Base-by-base conservation (phyloP, 805 yeast genomes). In the Spathaspora arborariae region DNA sequence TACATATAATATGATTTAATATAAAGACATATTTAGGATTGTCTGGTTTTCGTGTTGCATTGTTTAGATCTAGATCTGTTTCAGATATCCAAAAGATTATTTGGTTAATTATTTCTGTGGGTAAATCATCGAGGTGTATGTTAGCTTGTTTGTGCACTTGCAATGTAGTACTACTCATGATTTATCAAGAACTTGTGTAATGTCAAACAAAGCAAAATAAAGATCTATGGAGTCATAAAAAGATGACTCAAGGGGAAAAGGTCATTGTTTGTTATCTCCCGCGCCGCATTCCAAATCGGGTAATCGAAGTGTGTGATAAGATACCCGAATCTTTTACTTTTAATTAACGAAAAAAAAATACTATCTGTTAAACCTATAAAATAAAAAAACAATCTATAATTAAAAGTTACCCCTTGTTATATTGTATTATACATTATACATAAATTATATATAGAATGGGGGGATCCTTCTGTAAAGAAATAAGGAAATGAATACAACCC, bases 91-190 rank as follows among this genome's bases (percentile, higher is more conserved):
- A 51, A 30, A 20, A 47, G 1, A 60, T 33, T 10, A 60, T 48
- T 24, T 45, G 35, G 34, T 49, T 39, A 6, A 60, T n/a, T n/a
- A 58, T 51, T 34, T 60, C 63, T 4, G 33, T 26, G 2, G 64
- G 60, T 8, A 60, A 42, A n/a, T 49, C 48, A 26, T 47, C 50
- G 4, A 47, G 44, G 15, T 45, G 45, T 9, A 40, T 41, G n/a
- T 11, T 30, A 16, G 6, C 35, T 13, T 30, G 35, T 3, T 30
- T 13, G 16, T 7, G 11, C 33, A 22, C 8, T 9, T 24, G 5
- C 5, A 24, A 13, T 10, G 3, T 24, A 10, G 3, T 24, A 2
- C 11, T 4, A 2, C 27, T 24, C 5, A 24, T 24, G 11, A 24
- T 3, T 24, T 9, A 9, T 7, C 11, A 10, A 3, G 10, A 24